Conservation (phyloP, 306 rosid genomes). For the Dicorynia guianensis region DNA sequence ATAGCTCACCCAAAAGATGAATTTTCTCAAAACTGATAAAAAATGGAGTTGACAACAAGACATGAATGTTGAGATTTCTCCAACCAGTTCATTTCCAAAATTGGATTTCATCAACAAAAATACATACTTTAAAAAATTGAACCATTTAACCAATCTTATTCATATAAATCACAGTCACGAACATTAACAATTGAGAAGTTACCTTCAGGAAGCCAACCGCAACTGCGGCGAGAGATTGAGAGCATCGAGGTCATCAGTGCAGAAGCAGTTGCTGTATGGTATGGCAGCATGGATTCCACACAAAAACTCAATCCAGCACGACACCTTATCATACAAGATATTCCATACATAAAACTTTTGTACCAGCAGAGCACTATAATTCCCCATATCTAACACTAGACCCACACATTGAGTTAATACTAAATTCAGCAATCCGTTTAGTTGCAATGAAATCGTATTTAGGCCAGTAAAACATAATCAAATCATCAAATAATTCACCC, state of each 20-base stretch:
- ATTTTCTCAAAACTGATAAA: too few species aligned
- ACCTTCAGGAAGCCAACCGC: conserved; percentile 67
- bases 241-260: conserved; percentile 67
- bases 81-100: neutral
- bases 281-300: conserved; percentile 61
- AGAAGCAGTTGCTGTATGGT: conserved; percentile 63
- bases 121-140: too few species aligned
- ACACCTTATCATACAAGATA: conserved; percentile 32
- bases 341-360: neutral
- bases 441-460: too few species aligned
- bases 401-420: neutral
- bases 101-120: too few species aligned
- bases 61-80: too few species aligned
- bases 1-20: neutral
- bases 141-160: too few species aligned
- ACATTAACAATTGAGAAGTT: neutral
- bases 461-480: neutral
- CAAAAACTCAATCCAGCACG: conserved; percentile 58
- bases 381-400: neutral
- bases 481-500: neutral
- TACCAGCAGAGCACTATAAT: neutral
- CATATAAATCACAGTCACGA: neutral
- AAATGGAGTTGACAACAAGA: too few species aligned
- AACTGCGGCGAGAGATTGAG: conserved; percentile 47
- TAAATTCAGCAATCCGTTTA: neutral